phyloP scores from a whole-genome alignment of 441 rosid genomes.

The Adansonia gregorii region DNA sequence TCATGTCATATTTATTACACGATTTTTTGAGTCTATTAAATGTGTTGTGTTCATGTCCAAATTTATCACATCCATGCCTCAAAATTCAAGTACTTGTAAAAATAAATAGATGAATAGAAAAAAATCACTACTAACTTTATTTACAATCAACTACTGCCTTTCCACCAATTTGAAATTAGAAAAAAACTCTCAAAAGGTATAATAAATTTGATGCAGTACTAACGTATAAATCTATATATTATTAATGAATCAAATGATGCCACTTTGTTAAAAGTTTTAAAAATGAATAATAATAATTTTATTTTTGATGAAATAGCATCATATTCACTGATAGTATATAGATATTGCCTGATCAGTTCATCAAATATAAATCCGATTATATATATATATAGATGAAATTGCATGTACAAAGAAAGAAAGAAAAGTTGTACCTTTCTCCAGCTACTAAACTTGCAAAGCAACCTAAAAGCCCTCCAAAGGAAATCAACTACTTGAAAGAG shows the following conservation, averaged over 20 bases:
- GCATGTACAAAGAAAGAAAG: constrained; percentile 2
- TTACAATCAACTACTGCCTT: background rate
- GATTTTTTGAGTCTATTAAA: background rate
- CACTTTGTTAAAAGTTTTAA: no score
- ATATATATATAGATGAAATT: background rate
- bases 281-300: no score
- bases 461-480: background rate
- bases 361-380: background rate
- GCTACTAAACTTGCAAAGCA: background rate
- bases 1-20: background rate
- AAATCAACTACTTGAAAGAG: background rate
- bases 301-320: no score
- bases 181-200: background rate
- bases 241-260: no score
- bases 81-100: background rate
- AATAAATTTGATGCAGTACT: no score
- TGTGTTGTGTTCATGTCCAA: background rate
- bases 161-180: background rate
- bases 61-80: background rate
- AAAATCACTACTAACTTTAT: background rate
- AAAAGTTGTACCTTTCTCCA: background rate
- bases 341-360: no score
- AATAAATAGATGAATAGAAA: background rate
- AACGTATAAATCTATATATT: no score
- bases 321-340: no score